Conservation (phyloP, 2,329 filamentous ascomycete genomes). For the Neofusicoccum umdonicola region DNA sequence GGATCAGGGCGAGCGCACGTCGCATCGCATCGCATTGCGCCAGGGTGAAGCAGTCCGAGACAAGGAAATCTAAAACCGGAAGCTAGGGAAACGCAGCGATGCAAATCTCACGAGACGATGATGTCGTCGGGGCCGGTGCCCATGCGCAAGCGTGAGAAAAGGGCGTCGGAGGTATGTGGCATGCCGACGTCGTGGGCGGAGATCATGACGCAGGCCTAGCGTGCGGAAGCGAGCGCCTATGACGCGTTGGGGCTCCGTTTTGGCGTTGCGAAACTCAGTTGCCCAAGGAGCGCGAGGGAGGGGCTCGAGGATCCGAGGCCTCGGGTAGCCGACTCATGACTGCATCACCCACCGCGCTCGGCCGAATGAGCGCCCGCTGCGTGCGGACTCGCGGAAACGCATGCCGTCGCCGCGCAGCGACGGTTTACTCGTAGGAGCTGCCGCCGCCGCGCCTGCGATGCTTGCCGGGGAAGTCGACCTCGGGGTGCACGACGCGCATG, state of each 20-base stretch:
- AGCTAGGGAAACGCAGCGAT: slow-evolving; percentile 1
- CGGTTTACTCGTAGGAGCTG: slow-evolving; percentile 12
- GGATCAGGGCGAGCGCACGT: neutral
- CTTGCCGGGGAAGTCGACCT: slow-evolving; percentile 77
- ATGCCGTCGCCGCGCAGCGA: neutral
- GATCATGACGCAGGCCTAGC: slow-evolving; percentile 16
- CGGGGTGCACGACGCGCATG: slow-evolving; percentile 90
- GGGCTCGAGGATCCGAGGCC: slow-evolving; percentile 8
- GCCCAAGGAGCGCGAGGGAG: slow-evolving; percentile 4
- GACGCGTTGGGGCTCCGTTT: slow-evolving; percentile 9
- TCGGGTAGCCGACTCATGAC: slow-evolving; percentile 10
- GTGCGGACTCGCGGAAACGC: neutral
- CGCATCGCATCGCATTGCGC: neutral
- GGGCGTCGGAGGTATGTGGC: slow-evolving; percentile 5
- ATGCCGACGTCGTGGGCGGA: slow-evolving; percentile 12
- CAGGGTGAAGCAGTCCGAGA: neutral
- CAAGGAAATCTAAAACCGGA: slow-evolving; percentile 7
- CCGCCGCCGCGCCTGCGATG: slow-evolving; percentile 42
- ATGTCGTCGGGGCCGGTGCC: neutral
- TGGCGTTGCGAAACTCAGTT: neutral
- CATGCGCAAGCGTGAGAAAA: neutral
- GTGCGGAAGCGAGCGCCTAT: slow-evolving; percentile 11
- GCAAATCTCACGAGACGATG: slow-evolving; percentile 8
- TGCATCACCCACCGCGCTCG: neutral
- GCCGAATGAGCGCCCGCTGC: neutral